Conservation (phyloP, 352 stramenopile species). For the Globisporangium lucens region DNA sequence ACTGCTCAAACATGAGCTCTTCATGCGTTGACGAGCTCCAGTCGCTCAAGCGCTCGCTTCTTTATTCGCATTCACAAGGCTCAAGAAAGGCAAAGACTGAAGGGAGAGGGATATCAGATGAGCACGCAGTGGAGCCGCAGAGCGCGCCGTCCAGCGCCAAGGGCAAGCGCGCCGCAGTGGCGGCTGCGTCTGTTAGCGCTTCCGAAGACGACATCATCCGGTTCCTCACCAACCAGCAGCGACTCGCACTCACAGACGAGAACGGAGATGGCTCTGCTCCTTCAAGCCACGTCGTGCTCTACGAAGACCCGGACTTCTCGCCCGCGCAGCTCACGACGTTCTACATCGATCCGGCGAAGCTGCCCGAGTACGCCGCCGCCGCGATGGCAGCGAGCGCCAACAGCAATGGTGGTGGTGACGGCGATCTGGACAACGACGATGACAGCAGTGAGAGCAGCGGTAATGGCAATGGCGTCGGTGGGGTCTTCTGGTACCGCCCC, state of each 20-base stretch:
- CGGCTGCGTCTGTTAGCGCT: not conserved
- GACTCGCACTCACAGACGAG: constrained; percentile 8
- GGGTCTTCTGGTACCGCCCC: constrained; percentile 59
- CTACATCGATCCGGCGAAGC: constrained; percentile 54
- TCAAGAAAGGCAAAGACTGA: not conserved
- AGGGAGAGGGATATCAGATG: not conserved
- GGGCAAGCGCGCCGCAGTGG: not conserved
- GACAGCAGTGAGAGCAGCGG: not conserved
- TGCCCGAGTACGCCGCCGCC: constrained; percentile 57
- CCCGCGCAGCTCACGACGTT: constrained; percentile 39
- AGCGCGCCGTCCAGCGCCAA: not conserved
- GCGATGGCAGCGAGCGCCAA: not conserved
- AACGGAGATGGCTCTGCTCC: not conserved
- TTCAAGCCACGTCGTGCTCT: constrained; percentile 21
- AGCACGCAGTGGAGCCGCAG: not conserved
- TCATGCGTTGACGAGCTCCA: not conserved
- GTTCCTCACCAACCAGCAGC: constrained; percentile 26
- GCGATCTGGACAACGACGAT: not conserved
- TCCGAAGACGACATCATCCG: constrained; percentile 50
- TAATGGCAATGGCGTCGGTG: constrained; percentile 12
- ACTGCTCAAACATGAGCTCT: not conserved
- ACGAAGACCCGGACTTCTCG: constrained; percentile 61
- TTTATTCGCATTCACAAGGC: not conserved
- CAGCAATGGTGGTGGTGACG: not conserved
- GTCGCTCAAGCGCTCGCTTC: not conserved